Percentiles rank a stretch among this genome's conserved stretches.
Conservation (phyloP, 2,329 filamentous ascomycete genomes). For the Pseudodiploospora longispora region DNA sequence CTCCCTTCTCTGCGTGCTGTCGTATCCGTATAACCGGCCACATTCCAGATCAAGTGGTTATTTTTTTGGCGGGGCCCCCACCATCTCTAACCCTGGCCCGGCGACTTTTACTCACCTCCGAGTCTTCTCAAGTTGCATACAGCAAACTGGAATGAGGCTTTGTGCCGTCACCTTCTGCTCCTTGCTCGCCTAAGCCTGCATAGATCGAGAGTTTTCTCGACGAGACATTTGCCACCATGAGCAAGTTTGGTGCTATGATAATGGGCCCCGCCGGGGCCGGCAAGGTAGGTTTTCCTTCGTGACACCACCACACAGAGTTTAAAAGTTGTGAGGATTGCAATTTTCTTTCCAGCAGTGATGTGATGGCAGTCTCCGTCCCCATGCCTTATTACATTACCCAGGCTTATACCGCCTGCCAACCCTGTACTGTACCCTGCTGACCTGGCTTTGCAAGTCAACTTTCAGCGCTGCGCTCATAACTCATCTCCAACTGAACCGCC, state of each 20-base stretch:
- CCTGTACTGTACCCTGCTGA: neutral
- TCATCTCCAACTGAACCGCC: constrained; percentile 79
- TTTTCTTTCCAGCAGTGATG: too few species aligned
- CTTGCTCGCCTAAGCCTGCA: neutral
- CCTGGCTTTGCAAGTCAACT: constrained; percentile 58
- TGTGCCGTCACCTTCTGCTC: neutral
- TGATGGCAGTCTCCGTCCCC: too few species aligned
- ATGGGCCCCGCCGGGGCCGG: constrained; percentile 95
- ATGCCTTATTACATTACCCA: neutral
- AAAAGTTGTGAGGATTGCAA: too few species aligned
- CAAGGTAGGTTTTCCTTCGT: constrained; percentile 50
- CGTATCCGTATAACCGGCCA: neutral
- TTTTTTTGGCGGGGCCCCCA: neutral
- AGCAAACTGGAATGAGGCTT: too few species aligned
- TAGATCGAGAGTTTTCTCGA: neutral
- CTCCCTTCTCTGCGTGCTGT: too few species aligned
- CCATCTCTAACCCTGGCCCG: neutral
- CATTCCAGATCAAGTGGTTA: neutral
- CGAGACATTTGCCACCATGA: constrained; percentile 48
- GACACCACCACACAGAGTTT: too few species aligned
- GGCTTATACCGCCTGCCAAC: neutral
- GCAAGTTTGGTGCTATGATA: constrained; percentile 88
- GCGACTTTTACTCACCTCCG: too few species aligned
- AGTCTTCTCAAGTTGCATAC: too few species aligned
- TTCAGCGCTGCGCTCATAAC: constrained; percentile 93